Base-by-base conservation (phyloP, 2,329 filamentous ascomycete species). In the Alternaria rosae region DNA sequence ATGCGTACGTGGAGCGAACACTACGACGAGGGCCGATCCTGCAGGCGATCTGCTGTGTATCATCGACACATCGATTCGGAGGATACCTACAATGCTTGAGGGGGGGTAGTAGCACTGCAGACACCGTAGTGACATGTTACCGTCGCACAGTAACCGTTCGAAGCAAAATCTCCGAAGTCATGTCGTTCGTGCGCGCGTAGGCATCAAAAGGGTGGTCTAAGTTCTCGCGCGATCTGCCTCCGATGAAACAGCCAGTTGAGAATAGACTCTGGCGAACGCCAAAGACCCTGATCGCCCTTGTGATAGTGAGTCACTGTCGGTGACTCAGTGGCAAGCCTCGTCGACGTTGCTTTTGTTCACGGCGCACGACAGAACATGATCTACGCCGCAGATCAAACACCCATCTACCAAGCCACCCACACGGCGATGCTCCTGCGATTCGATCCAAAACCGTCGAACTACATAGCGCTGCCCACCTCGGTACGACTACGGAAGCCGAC, bases 21-120 rank as follows among this genome's bases (percentile, higher is more conserved):
- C 45, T 20, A 26, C 15, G 30, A 54, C 17, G 15, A 17, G 28
- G 35, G 56, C n/a, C 41, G 59, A 59, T 59, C 10, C 32, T 62
- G 56, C 55, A 62, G 26, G 44, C 32, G 54, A 59, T 28, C 55
- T 59, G 59, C 28, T n/a, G 59, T 59, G 55, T 28, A 44, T 30
- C 35, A 7, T 32, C 38, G 21, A 26, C 17, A 23, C 25, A 20
- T 43, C 57, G 47, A 54, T 38, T 63, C 41, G 51, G 57, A 43
- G 28, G 23, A 60, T 11, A 54, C 41, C 54, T 41, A 21, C 20
- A 56, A n/a, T 8, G 28, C 52, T 51, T n/a, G n/a, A n/a, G n/a
- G 45, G 38, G 57, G 44, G 6, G 17, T 23, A 9, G 53, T 52
- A 17, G 54, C 45, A 57, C 58, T 13, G 26, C 35, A 48, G 32